Evolutionary conservation across 345 rosid species (phyloP), one percentile per base, ranked within the genome.

Genomic region (Populus euphratica): DNA sequence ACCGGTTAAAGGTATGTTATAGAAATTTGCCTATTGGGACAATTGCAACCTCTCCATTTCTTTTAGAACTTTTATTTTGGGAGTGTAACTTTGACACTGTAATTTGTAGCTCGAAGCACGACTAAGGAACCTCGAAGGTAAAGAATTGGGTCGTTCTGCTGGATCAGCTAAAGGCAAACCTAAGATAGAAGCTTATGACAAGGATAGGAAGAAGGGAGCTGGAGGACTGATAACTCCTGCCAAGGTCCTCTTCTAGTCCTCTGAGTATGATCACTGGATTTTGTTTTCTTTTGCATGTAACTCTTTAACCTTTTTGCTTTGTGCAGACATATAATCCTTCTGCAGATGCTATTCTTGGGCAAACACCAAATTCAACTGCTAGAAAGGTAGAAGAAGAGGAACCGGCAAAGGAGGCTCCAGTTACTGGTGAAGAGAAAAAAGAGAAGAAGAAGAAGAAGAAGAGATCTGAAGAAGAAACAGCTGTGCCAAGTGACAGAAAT

Each of bases 131-230:
- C 96, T 93, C 4, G 97, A 95, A 82, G 97, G 96, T 41, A 90
- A 78, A 81, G 97, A 92, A 74, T 76, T 91, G 77, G 86, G 92
- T 61, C 90, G 87, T 4, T 86, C 93, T 54, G 92, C 97, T 68
- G 99, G 98, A 41, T 93, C 99, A 63, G 89, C 89, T 27, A 92
- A 91, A 84, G 94, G 98, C 75, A 95, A 95, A 62, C 99, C 99
- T 5, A 95, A 92, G 87, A 90, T 91, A 62, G 97, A 92, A 83
- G 91, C 80, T 66, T 91, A 92, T 83, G 92, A 93, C 81, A 93
- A 92, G 80, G 98, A 95, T 77, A 74, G 88, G 29, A 95, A 89
- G 92, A 86, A 79, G 80, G 92, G 93, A 9, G 76, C 91, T 33
- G 91, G 94, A 33, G 97, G 86, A 39, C 76, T 91, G 68, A 87